These are phyloP conservation scores for Edhazardia aedis DNA, from an alignment of 371 early-diverging fungal species.

Conservation along the genomic window DNA sequence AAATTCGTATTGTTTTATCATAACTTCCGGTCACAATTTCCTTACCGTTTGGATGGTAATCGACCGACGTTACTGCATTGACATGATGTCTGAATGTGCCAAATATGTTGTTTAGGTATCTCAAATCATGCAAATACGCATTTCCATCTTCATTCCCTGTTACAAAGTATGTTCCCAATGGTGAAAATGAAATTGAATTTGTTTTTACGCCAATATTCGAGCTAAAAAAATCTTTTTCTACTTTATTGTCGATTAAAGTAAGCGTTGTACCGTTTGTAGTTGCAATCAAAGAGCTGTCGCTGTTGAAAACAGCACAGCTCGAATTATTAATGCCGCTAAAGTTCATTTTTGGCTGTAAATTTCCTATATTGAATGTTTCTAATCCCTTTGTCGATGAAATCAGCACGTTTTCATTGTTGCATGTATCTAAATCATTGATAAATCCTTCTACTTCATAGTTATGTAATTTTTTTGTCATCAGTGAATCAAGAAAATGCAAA, in stretches of 20 bases:
- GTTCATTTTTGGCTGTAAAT: too few relatives aligned
- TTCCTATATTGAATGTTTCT: too few relatives aligned
- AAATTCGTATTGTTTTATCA: slow-evolving; percentile 77
- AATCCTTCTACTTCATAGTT: too few relatives aligned
- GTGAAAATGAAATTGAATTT: slow-evolving; percentile 32
- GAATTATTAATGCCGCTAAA: too few relatives aligned
- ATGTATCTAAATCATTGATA: too few relatives aligned
- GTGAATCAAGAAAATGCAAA: too few relatives aligned
- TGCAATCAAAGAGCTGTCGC: slow-evolving; percentile 23
- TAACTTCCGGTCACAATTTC: slow-evolving; percentile 79
- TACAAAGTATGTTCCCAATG: slow-evolving; percentile 8
- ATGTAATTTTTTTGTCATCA: too few relatives aligned
- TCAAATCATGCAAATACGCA: slow-evolving; percentile 76
- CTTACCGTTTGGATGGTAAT: slow-evolving; percentile 83
- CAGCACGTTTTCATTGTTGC: too few relatives aligned
- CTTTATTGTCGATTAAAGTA: slow-evolving; percentile 31
- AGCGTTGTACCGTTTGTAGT: slow-evolving; percentile 14
- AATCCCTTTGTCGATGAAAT: too few relatives aligned
- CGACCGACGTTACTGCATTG: slow-evolving; percentile 78
- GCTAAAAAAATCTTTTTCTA: slow-evolving; percentile 10
- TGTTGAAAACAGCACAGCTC: too few relatives aligned
- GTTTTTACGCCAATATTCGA: slow-evolving; percentile 16
- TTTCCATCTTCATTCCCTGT: slow-evolving; percentile 84
- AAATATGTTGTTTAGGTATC: slow-evolving; percentile 58
- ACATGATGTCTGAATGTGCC: slow-evolving; percentile 77